A percentile compares a stretch with the other conserved stretches of the same genome.
Conservation (phyloP, 768 basidiomycete species). For the Pisolithus orientalis region DNA sequence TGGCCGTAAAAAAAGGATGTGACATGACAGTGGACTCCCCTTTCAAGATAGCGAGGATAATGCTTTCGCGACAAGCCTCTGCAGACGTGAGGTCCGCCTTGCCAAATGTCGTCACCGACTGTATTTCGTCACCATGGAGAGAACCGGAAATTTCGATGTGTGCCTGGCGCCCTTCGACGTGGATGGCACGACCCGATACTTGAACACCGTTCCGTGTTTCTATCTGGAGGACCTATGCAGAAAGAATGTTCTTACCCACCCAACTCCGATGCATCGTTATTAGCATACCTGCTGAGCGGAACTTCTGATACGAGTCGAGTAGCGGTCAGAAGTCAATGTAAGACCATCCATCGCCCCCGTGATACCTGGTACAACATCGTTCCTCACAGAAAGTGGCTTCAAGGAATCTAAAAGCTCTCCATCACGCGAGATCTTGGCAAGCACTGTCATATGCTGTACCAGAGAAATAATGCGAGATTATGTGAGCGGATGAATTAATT, state of each 20-base stretch:
- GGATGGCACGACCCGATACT: constrained; percentile 14
- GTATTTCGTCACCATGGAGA: constrained; percentile 11
- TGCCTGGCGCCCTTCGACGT: constrained; percentile 33
- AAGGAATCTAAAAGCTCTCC: constrained; percentile 41
- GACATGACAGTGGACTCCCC: constrained; percentile 7
- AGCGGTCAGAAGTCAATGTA: constrained; percentile 34
- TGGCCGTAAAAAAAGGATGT: constrained; percentile 18
- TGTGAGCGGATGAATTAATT: not conserved
- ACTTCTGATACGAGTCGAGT: constrained; percentile 36
- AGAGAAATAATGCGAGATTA: not conserved
- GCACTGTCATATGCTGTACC: constrained; percentile 34
- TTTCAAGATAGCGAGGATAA: constrained; percentile 20
- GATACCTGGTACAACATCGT: constrained; percentile 32
- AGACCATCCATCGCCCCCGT: constrained; percentile 24
- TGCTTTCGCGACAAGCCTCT: constrained; percentile 28
- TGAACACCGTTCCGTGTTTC: constrained; percentile 1
- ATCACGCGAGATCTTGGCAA: constrained; percentile 42
- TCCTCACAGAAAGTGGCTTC: constrained; percentile 40
- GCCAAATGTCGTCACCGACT: constrained; percentile 44
- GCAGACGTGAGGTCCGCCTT: constrained; percentile 50
- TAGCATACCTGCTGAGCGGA: constrained; percentile 34
- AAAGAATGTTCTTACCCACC: not conserved
- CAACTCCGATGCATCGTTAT: not conserved
- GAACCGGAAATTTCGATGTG: constrained; percentile 20
- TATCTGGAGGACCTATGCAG: constrained; percentile 14